These are phyloP conservation scores for Lupinus albus DNA, from an alignment of 306 rosid genomes.

Conservation along the genomic window DNA sequence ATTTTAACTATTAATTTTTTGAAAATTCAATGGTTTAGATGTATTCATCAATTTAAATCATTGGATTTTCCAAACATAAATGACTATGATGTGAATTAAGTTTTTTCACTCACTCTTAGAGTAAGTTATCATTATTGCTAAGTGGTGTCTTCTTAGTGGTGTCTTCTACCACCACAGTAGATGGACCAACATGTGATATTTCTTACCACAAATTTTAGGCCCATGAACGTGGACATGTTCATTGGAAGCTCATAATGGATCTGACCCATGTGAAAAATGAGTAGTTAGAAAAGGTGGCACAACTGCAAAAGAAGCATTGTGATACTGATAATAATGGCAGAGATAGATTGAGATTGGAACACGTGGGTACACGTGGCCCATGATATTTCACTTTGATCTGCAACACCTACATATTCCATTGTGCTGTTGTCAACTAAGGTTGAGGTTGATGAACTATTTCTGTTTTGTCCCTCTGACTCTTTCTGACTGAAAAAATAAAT, in stretches of 20 bases:
- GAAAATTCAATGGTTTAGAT: too few relatives aligned
- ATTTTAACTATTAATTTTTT: too few relatives aligned
- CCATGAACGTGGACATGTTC: neutral
- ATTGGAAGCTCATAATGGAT: slow-evolving; percentile 28
- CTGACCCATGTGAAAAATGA: neutral
- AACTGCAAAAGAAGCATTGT: slow-evolving; percentile 44
- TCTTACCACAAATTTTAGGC: neutral
- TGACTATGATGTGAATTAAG: too few relatives aligned
- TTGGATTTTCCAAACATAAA: too few relatives aligned
- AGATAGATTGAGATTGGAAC: slow-evolving; percentile 33
- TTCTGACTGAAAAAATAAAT: slow-evolving; percentile 52
- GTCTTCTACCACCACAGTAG: neutral
- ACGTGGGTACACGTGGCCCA: slow-evolving; percentile 49
- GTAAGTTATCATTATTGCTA: too few relatives aligned
- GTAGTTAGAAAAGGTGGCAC: slow-evolving; percentile 37
- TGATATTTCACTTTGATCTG: slow-evolving; percentile 46
- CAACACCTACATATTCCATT: slow-evolving; percentile 69
- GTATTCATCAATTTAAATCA: too few relatives aligned
- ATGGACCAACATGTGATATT: too few relatives aligned
- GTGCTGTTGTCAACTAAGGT: slow-evolving; percentile 43
- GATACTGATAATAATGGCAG: slow-evolving; percentile 43
- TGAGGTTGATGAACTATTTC: slow-evolving; percentile 8
- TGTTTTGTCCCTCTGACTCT: slow-evolving; percentile 56
- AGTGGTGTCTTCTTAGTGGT: neutral
- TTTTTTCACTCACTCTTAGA: too few relatives aligned